Base-by-base conservation (phyloP, 352 stramenopile species). In the Pythium aquatile region DNA sequence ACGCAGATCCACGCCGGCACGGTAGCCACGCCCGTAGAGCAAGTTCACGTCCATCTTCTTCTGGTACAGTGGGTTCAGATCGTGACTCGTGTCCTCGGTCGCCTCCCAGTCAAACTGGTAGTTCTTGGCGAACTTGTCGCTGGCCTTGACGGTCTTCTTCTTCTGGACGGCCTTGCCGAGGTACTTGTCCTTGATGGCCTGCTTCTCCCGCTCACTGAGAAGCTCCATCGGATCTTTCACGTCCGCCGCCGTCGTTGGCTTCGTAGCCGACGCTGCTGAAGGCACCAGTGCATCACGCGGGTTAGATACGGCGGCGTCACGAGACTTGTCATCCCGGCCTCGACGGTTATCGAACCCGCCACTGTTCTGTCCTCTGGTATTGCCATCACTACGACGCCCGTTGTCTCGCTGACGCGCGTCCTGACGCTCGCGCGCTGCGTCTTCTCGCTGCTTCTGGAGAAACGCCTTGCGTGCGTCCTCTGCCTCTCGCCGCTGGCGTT, bases 41-140 rank as follows among this genome's bases (percentile, higher is more conserved):
- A 97, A 63, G 58, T 97, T 97, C 10, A 98, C 87, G 55, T 97
- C 81, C 65, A 92, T 71, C n/a, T 78, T 74, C 39, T 97, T 84
- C 20, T 77, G 78, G 65, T 98, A 98, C 63, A 98, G 67, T 20
- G 93, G 93, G 63, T 98, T 98, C 24, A 97, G 58, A 62, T 98
- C 93, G 11, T 73, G 57, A 29, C 83, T 96, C 35, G 94, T 98
- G 69, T 98, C 94, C 42, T 98, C 94, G 0, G 74, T 81, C 11
- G 86, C 80, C 35, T 98, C 88, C 94, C 94, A 98, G 68, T 98
- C 89, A 67, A 98, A 98, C 66, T 97, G 87, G 65, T 97, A 98
- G 68, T 96, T 95, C 66, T 96, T 93, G 37, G 85, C 80, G 58
- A 97, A 98, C 68, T 98, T 98, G 57, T 98, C 90, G 30, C 87